These are phyloP conservation scores for Talaromyces sp. DNA, from an alignment of 2,329 filamentous ascomycete species.

Conservation along the genomic window DNA sequence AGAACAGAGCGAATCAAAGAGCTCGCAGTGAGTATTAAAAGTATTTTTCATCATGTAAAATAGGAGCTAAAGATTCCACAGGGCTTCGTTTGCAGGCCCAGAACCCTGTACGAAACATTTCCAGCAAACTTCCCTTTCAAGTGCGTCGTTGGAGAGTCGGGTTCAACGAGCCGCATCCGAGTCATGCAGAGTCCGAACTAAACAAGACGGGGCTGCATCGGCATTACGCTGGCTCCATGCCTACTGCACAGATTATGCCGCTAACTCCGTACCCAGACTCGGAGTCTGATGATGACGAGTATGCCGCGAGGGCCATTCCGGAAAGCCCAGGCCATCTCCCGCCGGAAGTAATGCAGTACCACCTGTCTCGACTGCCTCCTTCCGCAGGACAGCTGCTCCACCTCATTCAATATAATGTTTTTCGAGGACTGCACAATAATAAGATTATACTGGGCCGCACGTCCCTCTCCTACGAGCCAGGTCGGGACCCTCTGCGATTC, in stretches of 20 bases:
- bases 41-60: too few species aligned
- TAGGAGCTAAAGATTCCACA: too few species aligned
- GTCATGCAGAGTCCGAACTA: not conserved
- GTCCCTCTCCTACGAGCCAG: conserved; percentile 2
- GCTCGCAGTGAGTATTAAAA: conserved; percentile 14
- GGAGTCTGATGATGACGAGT: not conserved
- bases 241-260: too few species aligned
- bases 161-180: not conserved
- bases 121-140: not conserved
- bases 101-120: not conserved
- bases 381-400: conserved; percentile 27
- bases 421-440: conserved; percentile 26
- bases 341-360: not conserved
- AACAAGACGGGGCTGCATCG: not conserved
- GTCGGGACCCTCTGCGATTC: not conserved
- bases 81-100: conserved; percentile 7
- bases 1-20: conserved; percentile 20
- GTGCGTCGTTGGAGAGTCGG: conserved; percentile 17
- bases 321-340: not conserved
- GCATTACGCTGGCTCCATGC: too few species aligned
- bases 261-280: not conserved
- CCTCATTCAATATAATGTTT: conserved; percentile 31
- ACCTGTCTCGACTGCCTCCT: not conserved
- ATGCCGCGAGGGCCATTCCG: not conserved
- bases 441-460: conserved; percentile 19